Base-by-base conservation (phyloP, 768 basidiomycete species). In the Suillus placidus region DNA sequence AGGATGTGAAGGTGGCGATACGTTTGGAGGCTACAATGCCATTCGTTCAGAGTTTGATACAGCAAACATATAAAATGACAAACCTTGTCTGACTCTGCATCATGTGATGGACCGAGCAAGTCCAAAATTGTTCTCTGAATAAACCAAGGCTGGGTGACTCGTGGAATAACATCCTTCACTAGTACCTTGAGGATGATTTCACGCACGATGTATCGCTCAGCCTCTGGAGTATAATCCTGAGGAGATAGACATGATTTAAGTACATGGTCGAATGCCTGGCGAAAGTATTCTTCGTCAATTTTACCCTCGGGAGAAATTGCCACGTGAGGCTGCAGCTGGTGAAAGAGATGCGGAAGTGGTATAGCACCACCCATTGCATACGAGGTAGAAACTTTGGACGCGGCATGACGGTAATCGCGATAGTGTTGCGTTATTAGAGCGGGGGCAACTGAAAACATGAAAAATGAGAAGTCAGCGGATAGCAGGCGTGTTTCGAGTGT, bases 121-220 rank as follows among this genome's bases (percentile, higher is more conserved):
- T 88, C 87, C 42, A 96, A 80, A 13, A 91, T 80, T 4, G 84
- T 72, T 71, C 82, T 87, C 65, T 94, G 88, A 55, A 97, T 85
- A 75, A 97, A 98, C 95, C 96, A 98, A 0, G 93, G 91, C 74
- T 97, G 91, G 7, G 87, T 85, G 60, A 97, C 74, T 69, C 86
- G 88, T 37, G 89, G 88, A 32, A 91, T 72, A 32, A 91, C 77
- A 67, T 89, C 87, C 57, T 84, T 84, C 67, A 95, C 79, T 7
- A 98, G 78, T 30, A 93, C 82, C 70, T 92, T 91, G 71, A 94
- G 85, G 37, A 97, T 71, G 45, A 97, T 80, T 79, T 99, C 97
- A 64, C 94, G 87, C 49, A 93, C 78, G 65, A 98, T 91, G 66
- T 85, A 82, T n/a, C 93, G 85, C 79, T 97, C 93, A 1, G 88